Conservation (phyloP, 331 rosid genomes). For the Acacia concinna region DNA sequence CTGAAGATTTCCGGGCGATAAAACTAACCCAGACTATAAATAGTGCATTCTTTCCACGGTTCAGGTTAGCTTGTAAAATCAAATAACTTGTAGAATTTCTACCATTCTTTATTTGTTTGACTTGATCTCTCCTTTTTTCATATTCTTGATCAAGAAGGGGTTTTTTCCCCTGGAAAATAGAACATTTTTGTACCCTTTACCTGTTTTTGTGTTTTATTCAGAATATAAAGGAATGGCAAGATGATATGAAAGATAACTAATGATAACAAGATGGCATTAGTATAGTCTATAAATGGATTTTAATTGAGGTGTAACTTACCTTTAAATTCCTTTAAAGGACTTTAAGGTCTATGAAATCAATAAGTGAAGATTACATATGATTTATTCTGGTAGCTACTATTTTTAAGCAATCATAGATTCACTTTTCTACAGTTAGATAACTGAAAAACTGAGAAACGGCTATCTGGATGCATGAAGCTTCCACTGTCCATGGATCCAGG, state of each 20-base stretch:
- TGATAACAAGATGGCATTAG: not conserved
- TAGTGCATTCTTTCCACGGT: conserved; percentile 81
- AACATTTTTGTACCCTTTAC: not conserved
- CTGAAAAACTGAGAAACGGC: not conserved
- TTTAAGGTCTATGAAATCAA: not conserved
- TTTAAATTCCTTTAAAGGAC: not conserved
- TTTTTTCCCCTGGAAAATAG: not conserved
- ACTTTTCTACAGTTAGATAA: not conserved
- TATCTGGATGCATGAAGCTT: not conserved
- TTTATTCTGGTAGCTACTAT: not conserved
- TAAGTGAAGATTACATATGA: conserved; percentile 14
- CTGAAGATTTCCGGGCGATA: conserved; percentile 47
- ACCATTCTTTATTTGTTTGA: not conserved
- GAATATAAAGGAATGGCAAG: not conserved
- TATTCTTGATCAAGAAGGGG: conserved; percentile 6
- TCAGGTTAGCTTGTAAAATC: conserved; percentile 56
- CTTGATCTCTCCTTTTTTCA: conserved; percentile 8
- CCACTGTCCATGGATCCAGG: not conserved
- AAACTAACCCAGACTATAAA: conserved; percentile 67
- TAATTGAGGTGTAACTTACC: conserved; percentile 3
- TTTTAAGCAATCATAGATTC: conserved; percentile 6
- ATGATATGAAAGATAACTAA: conserved; percentile 9
- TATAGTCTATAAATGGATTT: not conserved
- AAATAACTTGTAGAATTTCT: not conserved
- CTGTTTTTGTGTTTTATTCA: not conserved